These are phyloP conservation scores for Botryotinia globosa DNA, from an alignment of 2,329 filamentous ascomycete species.

Conservation along the genomic window DNA sequence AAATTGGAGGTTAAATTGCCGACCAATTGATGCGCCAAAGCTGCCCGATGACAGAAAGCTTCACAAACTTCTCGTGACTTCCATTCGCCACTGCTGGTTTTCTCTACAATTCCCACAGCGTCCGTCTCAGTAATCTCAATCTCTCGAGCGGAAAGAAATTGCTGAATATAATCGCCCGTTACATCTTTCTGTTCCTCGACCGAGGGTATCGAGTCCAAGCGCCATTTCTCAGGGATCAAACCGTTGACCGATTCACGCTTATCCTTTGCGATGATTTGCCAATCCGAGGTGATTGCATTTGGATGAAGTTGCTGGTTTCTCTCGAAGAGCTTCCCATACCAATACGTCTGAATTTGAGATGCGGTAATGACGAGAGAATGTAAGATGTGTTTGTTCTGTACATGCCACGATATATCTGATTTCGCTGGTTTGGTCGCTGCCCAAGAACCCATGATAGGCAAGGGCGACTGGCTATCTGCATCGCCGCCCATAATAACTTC, in stretches of 20 bases:
- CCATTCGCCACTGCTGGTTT: constrained; percentile 54
- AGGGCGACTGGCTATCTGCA: not conserved
- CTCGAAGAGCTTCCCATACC: not conserved
- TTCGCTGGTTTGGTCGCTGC: not conserved
- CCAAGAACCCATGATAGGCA: not conserved
- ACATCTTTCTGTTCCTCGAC: constrained; percentile 53
- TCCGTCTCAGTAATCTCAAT: constrained; percentile 60
- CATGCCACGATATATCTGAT: not conserved
- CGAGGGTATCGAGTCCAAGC: constrained; percentile 42
- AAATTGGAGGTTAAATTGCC: constrained; percentile 46
- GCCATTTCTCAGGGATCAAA: constrained; percentile 57
- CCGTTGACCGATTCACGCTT: constrained; percentile 54
- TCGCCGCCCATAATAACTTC: not conserved
- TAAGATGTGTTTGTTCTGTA: constrained; percentile 3
- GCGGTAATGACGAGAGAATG: not conserved
- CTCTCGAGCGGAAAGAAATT: constrained; percentile 52
- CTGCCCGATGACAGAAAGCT: constrained; percentile 54
- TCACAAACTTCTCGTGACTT: constrained; percentile 52
- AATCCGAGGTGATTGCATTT: constrained; percentile 37
- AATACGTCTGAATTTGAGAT: constrained; percentile 6
- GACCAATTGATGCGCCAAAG: constrained; percentile 54
- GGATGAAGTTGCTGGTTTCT: not conserved
- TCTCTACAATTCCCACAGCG: constrained; percentile 53
- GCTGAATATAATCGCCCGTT: constrained; percentile 54
- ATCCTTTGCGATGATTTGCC: constrained; percentile 49